Conservation (phyloP, 2,329 filamentous ascomycete species). For the Sporothrix protearum region DNA sequence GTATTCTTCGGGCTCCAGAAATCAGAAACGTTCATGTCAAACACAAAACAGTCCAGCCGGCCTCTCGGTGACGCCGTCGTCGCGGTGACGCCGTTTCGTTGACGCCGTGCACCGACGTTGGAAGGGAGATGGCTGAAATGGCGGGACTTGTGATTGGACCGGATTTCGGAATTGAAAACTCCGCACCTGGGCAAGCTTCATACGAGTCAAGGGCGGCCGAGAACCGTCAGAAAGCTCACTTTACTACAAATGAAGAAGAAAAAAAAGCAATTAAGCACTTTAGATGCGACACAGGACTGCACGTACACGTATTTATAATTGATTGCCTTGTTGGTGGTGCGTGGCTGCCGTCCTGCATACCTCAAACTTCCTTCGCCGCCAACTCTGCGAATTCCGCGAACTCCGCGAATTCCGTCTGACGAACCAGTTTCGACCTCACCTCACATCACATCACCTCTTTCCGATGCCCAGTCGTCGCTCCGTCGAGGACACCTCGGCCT, state of each 20-base stretch:
- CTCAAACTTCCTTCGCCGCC: not conserved
- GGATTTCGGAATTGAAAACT: conserved; percentile 16
- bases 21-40: not conserved
- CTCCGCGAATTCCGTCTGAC: not conserved
- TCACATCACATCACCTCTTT: not conserved
- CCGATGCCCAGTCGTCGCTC: not conserved
- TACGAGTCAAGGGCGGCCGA: not conserved
- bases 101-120: not conserved
- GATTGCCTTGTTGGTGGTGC: not conserved
- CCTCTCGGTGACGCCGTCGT: not conserved
- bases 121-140: conserved; percentile 8
- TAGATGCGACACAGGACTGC: too few species aligned
- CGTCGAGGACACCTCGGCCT: not conserved
- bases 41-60: not conserved
- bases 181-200: not conserved
- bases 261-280: too few species aligned
- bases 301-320: not conserved
- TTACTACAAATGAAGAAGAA: not conserved
- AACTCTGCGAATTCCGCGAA: conserved; percentile 5
- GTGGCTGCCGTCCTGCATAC: not conserved
- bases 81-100: not conserved
- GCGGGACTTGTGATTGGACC: conserved; percentile 12
- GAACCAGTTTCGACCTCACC: not conserved
- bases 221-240: too few species aligned
- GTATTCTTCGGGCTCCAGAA: not conserved